phyloP scores from a whole-genome alignment of 495 filamentous ascomycete genomes.

The Pyrenula aspistea region DNA sequence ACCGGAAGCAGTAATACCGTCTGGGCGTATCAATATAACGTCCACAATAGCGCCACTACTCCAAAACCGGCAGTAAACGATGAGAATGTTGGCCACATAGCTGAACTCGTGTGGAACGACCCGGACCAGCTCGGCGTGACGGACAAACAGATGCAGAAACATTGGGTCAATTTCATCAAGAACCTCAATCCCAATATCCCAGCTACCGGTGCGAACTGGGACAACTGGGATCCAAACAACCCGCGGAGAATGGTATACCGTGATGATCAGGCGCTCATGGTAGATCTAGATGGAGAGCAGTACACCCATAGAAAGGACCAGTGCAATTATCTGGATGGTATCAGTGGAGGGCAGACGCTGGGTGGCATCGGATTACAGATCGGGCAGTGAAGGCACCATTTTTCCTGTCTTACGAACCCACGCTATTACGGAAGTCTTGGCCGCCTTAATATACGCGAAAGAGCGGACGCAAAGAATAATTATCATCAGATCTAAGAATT shows the following conservation, averaged over 20 bases:
- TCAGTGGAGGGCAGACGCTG: background rate
- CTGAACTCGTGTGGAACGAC: background rate
- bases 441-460: no score
- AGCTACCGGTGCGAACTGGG: slow-evolving; percentile 4
- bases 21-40: background rate
- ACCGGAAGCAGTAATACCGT: background rate
- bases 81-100: background rate
- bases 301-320: background rate
- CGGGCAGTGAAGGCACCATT: background rate
- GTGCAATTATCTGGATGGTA: background rate
- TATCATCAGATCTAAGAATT: no score
- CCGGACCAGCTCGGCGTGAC: background rate
- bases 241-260: background rate
- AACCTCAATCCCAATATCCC: slow-evolving; percentile 46
- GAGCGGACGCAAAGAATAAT: no score
- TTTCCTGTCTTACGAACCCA: no score
- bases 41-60: no score
- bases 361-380: background rate
- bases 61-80: no score
- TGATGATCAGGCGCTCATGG: background rate
- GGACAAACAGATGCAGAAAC: background rate
- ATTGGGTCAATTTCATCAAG: slow-evolving; percentile 53
- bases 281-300: background rate
- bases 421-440: no score
- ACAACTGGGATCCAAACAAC: background rate